These are phyloP conservation scores for Plasmodium adleri DNA, from an alignment of 169 alveolate genomes.

Conservation along the genomic window DNA sequence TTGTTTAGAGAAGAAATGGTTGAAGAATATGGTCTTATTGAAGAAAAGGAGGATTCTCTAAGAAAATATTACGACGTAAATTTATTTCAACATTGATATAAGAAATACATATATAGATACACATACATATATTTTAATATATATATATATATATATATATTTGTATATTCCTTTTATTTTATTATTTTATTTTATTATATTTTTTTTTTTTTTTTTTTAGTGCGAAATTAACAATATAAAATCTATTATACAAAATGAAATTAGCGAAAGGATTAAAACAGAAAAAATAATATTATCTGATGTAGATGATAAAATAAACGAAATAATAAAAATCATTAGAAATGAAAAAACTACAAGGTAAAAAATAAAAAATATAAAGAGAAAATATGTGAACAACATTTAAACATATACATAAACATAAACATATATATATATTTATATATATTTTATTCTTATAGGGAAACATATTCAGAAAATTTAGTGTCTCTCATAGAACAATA, in stretches of 20 bases:
- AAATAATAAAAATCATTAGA: slow-evolving; percentile 62
- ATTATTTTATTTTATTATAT: background rate
- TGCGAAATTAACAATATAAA: slow-evolving; percentile 42
- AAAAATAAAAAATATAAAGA: background rate
- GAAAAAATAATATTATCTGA: slow-evolving; percentile 56
- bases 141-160: background rate
- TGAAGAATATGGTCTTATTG: slow-evolving; percentile 50
- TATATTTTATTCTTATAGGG: slow-evolving; percentile 19
- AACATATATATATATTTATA: background rate
- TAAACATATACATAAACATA: background rate
- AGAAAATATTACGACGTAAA: slow-evolving; percentile 69
- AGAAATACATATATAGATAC: background rate
- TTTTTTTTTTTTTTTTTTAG: slow-evolving; percentile 12
- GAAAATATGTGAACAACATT: background rate
- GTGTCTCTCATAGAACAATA: slow-evolving; percentile 73
- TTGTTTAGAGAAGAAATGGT: slow-evolving; percentile 48
- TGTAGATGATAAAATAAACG: slow-evolving; percentile 70
- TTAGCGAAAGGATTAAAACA: slow-evolving; percentile 64
- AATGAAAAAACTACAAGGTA: slow-evolving; percentile 67
- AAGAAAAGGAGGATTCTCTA: slow-evolving; percentile 71
- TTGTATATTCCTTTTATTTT: background rate
- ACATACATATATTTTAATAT: background rate
- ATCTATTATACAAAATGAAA: slow-evolving; percentile 52
- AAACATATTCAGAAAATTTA: slow-evolving; percentile 67
- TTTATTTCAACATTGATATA: background rate